Evolutionary conservation across 805 yeast genomes (phyloP), one percentile per base, ranked within the genome.

Genomic region (Wickerhamiella dianesei): DNA sequence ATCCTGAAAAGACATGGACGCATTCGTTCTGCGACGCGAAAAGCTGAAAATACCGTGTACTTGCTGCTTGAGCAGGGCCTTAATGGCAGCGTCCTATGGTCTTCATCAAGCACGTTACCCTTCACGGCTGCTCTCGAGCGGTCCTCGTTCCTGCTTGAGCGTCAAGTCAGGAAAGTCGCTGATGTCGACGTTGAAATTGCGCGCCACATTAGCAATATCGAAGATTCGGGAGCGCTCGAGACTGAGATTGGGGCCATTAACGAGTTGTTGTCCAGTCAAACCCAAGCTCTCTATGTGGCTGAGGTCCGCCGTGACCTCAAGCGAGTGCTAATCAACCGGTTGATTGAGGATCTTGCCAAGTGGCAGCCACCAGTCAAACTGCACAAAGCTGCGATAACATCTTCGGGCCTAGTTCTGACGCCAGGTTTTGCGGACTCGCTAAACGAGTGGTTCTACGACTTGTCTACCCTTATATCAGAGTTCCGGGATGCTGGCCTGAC

Each of bases 111-210:
- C 21, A 9, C 25, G 13, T 8, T 6, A 18, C n/a, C 14, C 9
- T 39, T 39, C 17, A 22, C 18, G 25, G 41, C 25, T 18, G 41
- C 41, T 14, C 18, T 39, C 17, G 41, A 39, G n/a, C 41, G 41
- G 12, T 21, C 41, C 6, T 12, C 41, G 17, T 39, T 18, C 9
- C 25, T 39, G 25, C 25, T 18, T 5, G 41, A 39, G 6, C 41
- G 41, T 19, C 25, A 39, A 18, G 25, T n/a, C 8, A 20, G 9
- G 25, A 13, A 18, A 12, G 41, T n/a, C 8, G n/a, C 18, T 8
- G 41, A 5, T 14, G 14, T 39, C 25, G 41, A 39, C 25, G 25
- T 6, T 8, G 41, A 17, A 8, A 18, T 39, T 9, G 25, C 8
- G 25, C 12, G 8, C 9, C 41, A 21, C 12, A 5, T 39, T 5